phyloP scores from a whole-genome alignment of 169 alveolate genomes.

The Babesia bovis region DNA sequence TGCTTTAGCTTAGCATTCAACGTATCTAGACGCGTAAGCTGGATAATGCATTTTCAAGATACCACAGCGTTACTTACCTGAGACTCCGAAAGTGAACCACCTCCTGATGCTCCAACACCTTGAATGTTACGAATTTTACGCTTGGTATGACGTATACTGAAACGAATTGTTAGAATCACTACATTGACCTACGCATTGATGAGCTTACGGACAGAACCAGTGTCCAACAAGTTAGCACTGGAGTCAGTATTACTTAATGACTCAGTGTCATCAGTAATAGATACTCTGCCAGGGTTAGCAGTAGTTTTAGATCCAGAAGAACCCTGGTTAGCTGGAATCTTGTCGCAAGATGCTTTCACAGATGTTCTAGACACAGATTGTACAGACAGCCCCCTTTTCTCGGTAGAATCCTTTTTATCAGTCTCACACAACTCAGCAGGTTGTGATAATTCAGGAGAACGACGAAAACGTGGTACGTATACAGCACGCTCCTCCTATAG shows the following conservation, averaged over 20 bases:
- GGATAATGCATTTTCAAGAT: too few relatives aligned
- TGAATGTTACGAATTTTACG: background rate
- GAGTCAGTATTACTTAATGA: too few relatives aligned
- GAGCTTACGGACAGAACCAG: background rate
- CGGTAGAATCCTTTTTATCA: too few relatives aligned
- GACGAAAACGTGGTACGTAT: slow-evolving; percentile 33
- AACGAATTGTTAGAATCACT: background rate
- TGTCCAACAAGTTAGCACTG: background rate
- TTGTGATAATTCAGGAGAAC: background rate
- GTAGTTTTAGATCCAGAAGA: background rate
- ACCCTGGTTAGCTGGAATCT: background rate
- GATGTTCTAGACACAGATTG: too few relatives aligned
- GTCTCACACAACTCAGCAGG: background rate
- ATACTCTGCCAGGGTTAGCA: background rate
- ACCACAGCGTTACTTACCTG: too few relatives aligned
- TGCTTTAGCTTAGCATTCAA: slow-evolving; percentile 5
- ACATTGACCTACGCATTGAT: background rate
- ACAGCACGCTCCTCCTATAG: slow-evolving; percentile 37
- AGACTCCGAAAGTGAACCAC: too few relatives aligned
- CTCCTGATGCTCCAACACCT: too few relatives aligned
- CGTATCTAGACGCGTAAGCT: background rate
- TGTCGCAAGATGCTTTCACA: background rate
- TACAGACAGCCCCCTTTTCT: too few relatives aligned
- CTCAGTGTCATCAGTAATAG: too few relatives aligned
- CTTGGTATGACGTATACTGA: background rate